phyloP scores from a whole-genome alignment of 2,329 filamentous ascomycete genomes.

The Penicillium sp. region DNA sequence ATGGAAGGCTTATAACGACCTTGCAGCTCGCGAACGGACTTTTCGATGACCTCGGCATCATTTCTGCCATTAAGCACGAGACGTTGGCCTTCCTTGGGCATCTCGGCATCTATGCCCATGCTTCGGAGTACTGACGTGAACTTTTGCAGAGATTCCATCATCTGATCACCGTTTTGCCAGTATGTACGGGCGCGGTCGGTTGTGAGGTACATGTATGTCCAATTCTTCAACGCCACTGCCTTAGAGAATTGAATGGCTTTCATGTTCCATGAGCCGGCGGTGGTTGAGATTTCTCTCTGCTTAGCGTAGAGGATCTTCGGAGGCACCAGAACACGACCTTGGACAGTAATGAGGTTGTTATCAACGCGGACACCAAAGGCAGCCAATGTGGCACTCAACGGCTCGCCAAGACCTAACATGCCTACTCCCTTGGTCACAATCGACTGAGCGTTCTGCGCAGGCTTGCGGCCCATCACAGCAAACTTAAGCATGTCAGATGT shows the following conservation, averaged over 20 bases:
- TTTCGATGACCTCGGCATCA: conserved; percentile 21
- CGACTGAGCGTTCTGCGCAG: conserved; percentile 66
- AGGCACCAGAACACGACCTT: conserved; percentile 65
- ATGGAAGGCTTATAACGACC: conserved; percentile 34
- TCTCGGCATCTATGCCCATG: conserved; percentile 27
- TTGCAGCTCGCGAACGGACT: conserved; percentile 24
- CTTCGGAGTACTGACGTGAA: conserved; percentile 27
- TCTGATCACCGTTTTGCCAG: conserved; percentile 8
- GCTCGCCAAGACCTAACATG: conserved; percentile 58
- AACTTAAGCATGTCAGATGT: conserved; percentile 70
- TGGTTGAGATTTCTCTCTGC: conserved; percentile 9
- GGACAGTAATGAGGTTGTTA: conserved; percentile 65
- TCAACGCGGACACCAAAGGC: conserved; percentile 61
- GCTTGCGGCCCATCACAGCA: conserved; percentile 61
- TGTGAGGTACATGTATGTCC: conserved; percentile 30
- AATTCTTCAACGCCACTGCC: conserved; percentile 40
- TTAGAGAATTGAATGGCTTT: conserved; percentile 56
- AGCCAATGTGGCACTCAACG: conserved; percentile 45
- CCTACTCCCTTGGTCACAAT: conserved; percentile 59
- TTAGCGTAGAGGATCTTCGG: conserved; percentile 63
- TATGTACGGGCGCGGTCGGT: background rate
- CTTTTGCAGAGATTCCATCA: conserved; percentile 11
- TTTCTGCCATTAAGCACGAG: conserved; percentile 15
- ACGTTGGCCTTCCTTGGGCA: conserved; percentile 11
- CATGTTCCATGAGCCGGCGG: conserved; percentile 72